Evolutionary conservation across 2,329 filamentous ascomycete species (phyloP).

Genomic region (Epichloe uncinata): DNA sequence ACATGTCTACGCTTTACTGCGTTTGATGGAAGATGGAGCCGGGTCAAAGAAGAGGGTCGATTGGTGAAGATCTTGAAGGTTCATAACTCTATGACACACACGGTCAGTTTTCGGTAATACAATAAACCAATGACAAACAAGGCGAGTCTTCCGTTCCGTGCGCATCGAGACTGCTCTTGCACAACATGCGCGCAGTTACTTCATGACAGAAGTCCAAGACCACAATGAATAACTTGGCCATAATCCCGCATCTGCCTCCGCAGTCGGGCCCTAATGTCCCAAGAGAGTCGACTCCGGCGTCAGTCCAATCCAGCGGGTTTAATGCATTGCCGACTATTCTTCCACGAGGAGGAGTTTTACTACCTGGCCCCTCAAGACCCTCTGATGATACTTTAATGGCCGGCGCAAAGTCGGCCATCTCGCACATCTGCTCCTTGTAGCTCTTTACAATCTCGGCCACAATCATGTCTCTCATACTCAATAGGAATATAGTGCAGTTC

Average conservation of each 20-base stretch:
- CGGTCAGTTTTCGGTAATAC: too few species aligned
- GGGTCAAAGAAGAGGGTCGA: too few species aligned
- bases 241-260: neutral
- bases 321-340: neutral
- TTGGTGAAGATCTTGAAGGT: too few species aligned
- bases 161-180: too few species aligned
- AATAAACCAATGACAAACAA: too few species aligned
- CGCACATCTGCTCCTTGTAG: neutral
- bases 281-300: conserved; percentile 1
- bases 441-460: conserved; percentile 16
- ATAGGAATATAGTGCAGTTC: conserved; percentile 8
- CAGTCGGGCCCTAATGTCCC: neutral
- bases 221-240: conserved; percentile 1
- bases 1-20: too few species aligned
- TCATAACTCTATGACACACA: too few species aligned
- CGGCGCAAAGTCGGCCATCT: conserved; percentile 3
- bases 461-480: conserved; percentile 11
- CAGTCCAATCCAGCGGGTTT: conserved; percentile 1
- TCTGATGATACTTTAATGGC: neutral
- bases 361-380: neutral
- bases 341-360: neutral
- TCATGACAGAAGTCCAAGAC: neutral
- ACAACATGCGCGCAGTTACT: neutral
- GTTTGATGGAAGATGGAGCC: too few species aligned
- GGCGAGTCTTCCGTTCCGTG: too few species aligned